Percentiles rank a stretch among this genome's conserved stretches.
Conservation (phyloP, 345 rosid genomes). For the Lepidium didymum region DNA sequence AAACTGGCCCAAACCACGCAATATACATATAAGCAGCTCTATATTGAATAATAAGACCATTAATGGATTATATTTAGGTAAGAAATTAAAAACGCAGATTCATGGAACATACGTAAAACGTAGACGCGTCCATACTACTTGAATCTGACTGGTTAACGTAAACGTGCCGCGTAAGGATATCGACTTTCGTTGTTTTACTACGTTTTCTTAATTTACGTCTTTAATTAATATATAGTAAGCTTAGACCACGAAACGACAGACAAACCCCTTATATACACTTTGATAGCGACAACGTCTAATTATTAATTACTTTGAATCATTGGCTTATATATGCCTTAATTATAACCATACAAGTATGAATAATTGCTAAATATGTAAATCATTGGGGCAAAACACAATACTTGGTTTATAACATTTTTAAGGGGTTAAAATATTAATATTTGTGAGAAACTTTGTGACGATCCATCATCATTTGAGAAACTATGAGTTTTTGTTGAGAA, state of each 20-base stretch:
- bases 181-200: slow-evolving; percentile 17
- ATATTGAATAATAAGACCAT: slow-evolving; percentile 15
- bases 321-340: slow-evolving; percentile 11
- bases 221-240: slow-evolving; percentile 2
- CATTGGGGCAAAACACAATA: too few relatives aligned
- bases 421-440: too few relatives aligned
- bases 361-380: too few relatives aligned
- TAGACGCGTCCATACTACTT: slow-evolving; percentile 10
- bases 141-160: too few relatives aligned
- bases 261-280: slow-evolving; percentile 15
- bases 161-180: slow-evolving; percentile 24
- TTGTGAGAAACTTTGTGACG: too few relatives aligned
- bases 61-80: background rate
- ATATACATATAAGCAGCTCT: slow-evolving; percentile 1
- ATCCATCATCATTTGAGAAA: too few relatives aligned
- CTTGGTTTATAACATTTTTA: too few relatives aligned
- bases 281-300: slow-evolving; percentile 14
- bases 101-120: slow-evolving; percentile 20
- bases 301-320: slow-evolving; percentile 25
- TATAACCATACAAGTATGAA: too few relatives aligned
- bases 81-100: slow-evolving; percentile 1
- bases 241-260: slow-evolving; percentile 29
- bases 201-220: slow-evolving; percentile 2
- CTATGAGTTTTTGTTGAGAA: too few relatives aligned
- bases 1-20: slow-evolving; percentile 11